Conservation (phyloP, 495 filamentous ascomycete genomes). For the Rhypophila decipiens region DNA sequence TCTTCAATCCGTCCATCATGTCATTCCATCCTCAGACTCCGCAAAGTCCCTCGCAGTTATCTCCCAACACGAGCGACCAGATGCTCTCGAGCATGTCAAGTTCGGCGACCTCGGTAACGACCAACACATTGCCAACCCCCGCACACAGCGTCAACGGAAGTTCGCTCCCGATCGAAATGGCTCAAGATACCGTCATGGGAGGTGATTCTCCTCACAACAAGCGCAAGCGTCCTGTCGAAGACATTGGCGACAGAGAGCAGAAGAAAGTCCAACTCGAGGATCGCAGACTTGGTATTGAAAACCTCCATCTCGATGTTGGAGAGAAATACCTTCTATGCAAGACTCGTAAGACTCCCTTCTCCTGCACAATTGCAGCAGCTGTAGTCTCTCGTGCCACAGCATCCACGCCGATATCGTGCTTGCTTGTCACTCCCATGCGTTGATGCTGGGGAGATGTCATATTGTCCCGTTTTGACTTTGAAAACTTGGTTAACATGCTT, state of each 20-base stretch:
- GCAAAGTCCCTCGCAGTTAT: slow-evolving; percentile 51
- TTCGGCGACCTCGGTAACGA: slow-evolving; percentile 38
- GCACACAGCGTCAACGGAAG: slow-evolving; percentile 54
- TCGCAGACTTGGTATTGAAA: slow-evolving; percentile 47
- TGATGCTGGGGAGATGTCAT: background rate
- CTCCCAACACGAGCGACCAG: slow-evolving; percentile 38
- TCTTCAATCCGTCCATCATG: slow-evolving; percentile 32
- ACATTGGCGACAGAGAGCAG: slow-evolving; percentile 41
- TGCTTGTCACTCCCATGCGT: slow-evolving; percentile 3
- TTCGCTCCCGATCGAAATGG: slow-evolving; percentile 34
- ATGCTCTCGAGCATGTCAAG: slow-evolving; percentile 31
- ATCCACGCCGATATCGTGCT: background rate
- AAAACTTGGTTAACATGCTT: slow-evolving; percentile 45
- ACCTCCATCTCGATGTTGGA: slow-evolving; percentile 51
- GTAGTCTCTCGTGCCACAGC: background rate
- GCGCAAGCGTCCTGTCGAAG: slow-evolving; percentile 47
- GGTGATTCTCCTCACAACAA: slow-evolving; percentile 48
- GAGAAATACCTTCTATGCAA: slow-evolving; percentile 54
- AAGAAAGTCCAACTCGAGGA: slow-evolving; percentile 52
- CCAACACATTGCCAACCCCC: slow-evolving; percentile 43
- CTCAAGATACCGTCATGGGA: slow-evolving; percentile 33
- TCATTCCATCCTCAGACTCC: slow-evolving; percentile 55
- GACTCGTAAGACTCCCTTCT: slow-evolving; percentile 54
- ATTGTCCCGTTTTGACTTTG: slow-evolving; percentile 8
- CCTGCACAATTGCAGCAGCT: slow-evolving; percentile 6